Evolutionary conservation across 2,329 filamentous ascomycete species (phyloP).

Genomic region (Dryadomyces quercivorus): DNA sequence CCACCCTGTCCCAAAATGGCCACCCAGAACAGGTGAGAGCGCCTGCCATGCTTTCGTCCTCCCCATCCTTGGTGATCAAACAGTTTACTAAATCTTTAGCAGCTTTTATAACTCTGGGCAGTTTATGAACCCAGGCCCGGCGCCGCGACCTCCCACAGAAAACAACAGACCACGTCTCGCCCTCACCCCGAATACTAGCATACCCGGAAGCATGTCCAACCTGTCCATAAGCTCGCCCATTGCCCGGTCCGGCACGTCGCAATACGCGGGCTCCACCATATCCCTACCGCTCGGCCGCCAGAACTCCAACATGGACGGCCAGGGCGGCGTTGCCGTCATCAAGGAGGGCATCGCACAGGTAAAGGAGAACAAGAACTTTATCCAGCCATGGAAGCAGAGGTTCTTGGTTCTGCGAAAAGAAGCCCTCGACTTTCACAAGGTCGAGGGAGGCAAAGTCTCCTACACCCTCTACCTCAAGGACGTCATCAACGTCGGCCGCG

Average conservation of each 20-base stretch:
- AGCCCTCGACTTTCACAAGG: conserved; percentile 89
- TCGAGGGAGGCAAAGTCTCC: conserved; percentile 75
- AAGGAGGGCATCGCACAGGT: conserved; percentile 75
- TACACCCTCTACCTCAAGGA: conserved; percentile 77
- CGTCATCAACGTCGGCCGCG: conserved; percentile 79
- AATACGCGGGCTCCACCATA: conserved; percentile 58
- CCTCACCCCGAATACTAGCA: conserved; percentile 62
- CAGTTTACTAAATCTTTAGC: background rate
- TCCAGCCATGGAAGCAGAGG: conserved; percentile 81
- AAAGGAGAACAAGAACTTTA: conserved; percentile 81
- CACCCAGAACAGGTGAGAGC: conserved; percentile 4
- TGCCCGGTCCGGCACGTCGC: conserved; percentile 49
- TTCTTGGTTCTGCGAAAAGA: conserved; percentile 88
- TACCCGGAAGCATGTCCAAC: conserved; percentile 67
- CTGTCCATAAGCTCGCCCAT: conserved; percentile 60
- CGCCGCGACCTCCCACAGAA: conserved; percentile 77
- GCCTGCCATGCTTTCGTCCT: background rate
- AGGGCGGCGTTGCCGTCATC: conserved; percentile 59
- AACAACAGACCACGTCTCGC: conserved; percentile 58
- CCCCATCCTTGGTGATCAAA: background rate
- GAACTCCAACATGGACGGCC: conserved; percentile 45
- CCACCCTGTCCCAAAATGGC: background rate
- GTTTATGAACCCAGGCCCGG: conserved; percentile 96
- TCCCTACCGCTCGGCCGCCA: conserved; percentile 57
- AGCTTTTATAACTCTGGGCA: conserved; percentile 37